Evolutionary conservation across 139 green algal genomes (phyloP).

Genomic region (Tetratostichococcus sp.): DNA sequence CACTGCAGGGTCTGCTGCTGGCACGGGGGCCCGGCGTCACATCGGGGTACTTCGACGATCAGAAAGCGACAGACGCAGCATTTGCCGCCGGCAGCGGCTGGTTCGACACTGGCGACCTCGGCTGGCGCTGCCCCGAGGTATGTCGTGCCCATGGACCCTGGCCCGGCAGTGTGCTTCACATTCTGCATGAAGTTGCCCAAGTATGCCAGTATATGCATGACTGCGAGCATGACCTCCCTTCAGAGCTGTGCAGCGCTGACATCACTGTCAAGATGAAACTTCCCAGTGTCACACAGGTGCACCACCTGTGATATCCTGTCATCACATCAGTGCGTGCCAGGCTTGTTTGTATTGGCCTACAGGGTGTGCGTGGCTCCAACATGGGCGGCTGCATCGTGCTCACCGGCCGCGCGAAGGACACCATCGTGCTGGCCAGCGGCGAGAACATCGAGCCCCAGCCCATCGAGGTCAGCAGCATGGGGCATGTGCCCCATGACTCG

Average conservation of each 20-base stretch:
- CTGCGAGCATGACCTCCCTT: too few relatives aligned
- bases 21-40: conserved; percentile 74
- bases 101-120: conserved; percentile 85
- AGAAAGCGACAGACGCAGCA: conserved; percentile 46
- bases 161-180: too few relatives aligned
- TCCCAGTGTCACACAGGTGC: too few relatives aligned
- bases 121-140: conserved; percentile 57
- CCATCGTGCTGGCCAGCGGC: conserved; percentile 81
- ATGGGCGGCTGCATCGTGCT: conserved; percentile 68
- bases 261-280: too few relatives aligned
- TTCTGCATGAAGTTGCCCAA: too few relatives aligned
- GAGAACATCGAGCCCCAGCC: conserved; percentile 91
- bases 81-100: conserved; percentile 55
- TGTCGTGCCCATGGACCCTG: neutral
- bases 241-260: too few relatives aligned
- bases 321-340: too few relatives aligned
- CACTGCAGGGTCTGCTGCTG: conserved; percentile 72
- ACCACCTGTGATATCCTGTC: too few relatives aligned
- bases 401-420: conserved; percentile 84
- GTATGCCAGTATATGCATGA: too few relatives aligned
- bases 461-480: too few relatives aligned
- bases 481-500: too few relatives aligned
- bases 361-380: conserved; percentile 43
- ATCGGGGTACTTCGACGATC: conserved; percentile 63
- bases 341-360: neutral